Base-by-base conservation (phyloP, 257 asterid genomes). In the Orobanche coerulescens region DNA sequence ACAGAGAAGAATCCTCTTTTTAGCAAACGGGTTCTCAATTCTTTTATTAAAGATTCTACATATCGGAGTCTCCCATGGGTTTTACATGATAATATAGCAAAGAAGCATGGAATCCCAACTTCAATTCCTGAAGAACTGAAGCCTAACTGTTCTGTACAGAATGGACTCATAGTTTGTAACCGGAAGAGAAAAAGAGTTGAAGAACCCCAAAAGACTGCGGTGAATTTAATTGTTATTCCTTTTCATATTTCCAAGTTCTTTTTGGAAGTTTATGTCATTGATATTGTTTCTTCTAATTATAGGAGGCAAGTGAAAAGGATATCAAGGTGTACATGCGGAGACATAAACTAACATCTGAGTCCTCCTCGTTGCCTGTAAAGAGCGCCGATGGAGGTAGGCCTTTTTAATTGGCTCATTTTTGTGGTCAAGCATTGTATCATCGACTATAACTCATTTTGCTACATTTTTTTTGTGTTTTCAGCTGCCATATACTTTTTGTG, bases 31-130 rank as follows among this genome's bases (percentile, higher is more conserved):
- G 81, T 78, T 64, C 84, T 93, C 30, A 93, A 84, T 80, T 76
- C 95, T 54, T 93, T 93, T 62, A 83, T 93, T 67, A 86, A 78
- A 75, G 97, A 93, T 44, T 93, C 95, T 65, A 93, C 98, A n/a
- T 86, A 75, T 58, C 77, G 94, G 44, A 81, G 72, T 71, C 69
- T 73, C 60, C 98, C 98, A 34, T 93, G 98, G 98, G 91, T 89
- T 62, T 74, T 93, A 75, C 95, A 93, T 66, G 95, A 86, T 60
- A 72, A 78, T 72, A 63, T 89, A 77, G 92, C 97, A 34, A 79
- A 64, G 81, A 75, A 74, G 78, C 84, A 93, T 60, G 94, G 83
- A 30, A 86, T 93, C 70, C 75, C 95, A 72, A 76, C 82, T 25
- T 54, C 59, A 49, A 85, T 86, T 57, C 97, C 98, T 24, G 78